These are phyloP conservation scores for Coffea humblotiana DNA, from an alignment of 305 asterid genomes.

Conservation along the genomic window DNA sequence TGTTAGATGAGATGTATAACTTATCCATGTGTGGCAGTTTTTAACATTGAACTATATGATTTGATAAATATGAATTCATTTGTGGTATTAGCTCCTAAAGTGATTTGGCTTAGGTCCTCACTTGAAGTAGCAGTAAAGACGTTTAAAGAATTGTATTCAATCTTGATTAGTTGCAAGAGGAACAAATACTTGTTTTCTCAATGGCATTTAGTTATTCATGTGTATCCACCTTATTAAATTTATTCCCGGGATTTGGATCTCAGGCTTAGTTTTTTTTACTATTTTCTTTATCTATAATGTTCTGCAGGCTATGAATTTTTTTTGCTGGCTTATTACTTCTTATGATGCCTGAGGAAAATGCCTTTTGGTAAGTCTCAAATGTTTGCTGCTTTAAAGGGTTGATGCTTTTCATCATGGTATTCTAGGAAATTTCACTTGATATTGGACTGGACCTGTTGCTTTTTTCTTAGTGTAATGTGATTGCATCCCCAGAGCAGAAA, in stretches of 20 bases:
- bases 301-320: conserved; percentile 97
- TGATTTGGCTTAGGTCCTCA: background rate
- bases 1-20: background rate
- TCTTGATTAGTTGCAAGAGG: background rate
- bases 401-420: conserved; percentile 1
- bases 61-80: background rate
- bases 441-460: too few species aligned
- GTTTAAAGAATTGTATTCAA: background rate
- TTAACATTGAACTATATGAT: background rate
- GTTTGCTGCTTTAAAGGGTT: background rate
- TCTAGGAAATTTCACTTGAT: background rate
- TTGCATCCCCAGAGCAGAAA: too few species aligned
- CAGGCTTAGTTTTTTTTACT: background rate
- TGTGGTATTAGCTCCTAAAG: background rate
- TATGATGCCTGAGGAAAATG: conserved; percentile 93
- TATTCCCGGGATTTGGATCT: conserved; percentile 22
- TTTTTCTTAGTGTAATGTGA: too few species aligned
- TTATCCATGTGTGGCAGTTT: background rate
- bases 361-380: conserved; percentile 73
- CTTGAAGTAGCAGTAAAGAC: background rate
- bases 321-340: conserved; percentile 89
- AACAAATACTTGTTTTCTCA: background rate
- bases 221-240: background rate
- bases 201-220: background rate
- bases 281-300: conserved; percentile 8